phyloP scores from a whole-genome alignment of 2,329 filamentous ascomycete species.

The Calonectria pteridis region DNA sequence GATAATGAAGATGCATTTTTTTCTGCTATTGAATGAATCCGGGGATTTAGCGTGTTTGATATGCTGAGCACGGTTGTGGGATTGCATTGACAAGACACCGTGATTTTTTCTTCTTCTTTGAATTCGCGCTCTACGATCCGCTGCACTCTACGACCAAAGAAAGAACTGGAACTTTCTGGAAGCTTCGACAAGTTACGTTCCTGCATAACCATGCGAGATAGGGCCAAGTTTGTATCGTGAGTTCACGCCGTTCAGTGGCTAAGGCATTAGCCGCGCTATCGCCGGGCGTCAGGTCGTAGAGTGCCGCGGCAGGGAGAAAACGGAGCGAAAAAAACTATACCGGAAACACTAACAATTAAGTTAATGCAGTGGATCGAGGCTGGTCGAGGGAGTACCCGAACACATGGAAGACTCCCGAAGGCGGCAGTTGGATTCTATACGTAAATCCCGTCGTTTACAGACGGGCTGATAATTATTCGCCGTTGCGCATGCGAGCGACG shows the following conservation, averaged over 20 bases:
- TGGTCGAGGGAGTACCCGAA: neutral
- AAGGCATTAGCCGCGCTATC: neutral
- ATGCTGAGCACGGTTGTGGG: neutral
- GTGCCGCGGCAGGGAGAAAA: neutral
- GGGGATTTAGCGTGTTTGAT: neutral
- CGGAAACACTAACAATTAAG: constrained; percentile 6
- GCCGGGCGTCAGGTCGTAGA: neutral
- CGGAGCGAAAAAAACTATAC: constrained; percentile 46
- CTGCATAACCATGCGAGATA: neutral
- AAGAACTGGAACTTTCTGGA: neutral
- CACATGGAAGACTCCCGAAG: constrained; percentile 13
- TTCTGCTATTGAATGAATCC: neutral
- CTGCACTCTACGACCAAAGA: neutral
- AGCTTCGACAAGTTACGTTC: neutral
- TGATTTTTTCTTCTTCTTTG: neutral
- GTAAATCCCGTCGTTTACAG: neutral
- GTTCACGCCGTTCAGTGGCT: neutral
- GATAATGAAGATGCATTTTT: neutral
- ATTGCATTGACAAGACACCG: neutral
- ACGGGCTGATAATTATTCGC: neutral
- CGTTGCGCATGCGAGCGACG: neutral
- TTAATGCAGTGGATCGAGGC: constrained; percentile 3
- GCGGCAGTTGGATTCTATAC: neutral
- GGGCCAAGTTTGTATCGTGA: neutral
- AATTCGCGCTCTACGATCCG: neutral